These are phyloP conservation scores for Rhizopus sp. DNA, from an alignment of 371 early-diverging fungal genomes.

Conservation along the genomic window DNA sequence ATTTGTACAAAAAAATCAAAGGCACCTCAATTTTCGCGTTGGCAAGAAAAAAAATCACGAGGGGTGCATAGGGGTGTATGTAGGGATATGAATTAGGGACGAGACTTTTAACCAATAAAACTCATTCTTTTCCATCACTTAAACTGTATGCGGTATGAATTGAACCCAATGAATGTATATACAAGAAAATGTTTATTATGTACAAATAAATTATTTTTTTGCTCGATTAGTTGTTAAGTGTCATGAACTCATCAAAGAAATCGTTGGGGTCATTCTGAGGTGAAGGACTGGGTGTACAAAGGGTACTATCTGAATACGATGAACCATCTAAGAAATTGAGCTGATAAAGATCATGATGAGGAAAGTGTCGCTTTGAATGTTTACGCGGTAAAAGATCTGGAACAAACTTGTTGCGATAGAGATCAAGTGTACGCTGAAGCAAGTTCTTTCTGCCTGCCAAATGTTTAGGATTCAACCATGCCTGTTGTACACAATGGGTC, in stretches of 20 bases:
- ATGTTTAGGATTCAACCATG: conserved; percentile 54
- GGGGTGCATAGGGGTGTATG: too few relatives aligned
- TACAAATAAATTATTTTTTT: conserved; percentile 4
- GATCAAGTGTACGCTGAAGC: conserved; percentile 50
- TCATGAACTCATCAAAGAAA: conserved; percentile 40
- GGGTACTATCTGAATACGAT: conserved; percentile 16
- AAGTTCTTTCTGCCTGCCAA: conserved; percentile 46
- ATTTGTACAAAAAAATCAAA: conserved; percentile 11
- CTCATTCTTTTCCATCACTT: background rate
- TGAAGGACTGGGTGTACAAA: conserved; percentile 39
- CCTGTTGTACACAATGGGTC: background rate
- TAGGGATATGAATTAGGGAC: background rate
- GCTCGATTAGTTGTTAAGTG: conserved; percentile 29
- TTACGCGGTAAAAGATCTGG: conserved; percentile 40
- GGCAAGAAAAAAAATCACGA: too few relatives aligned
- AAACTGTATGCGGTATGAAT: background rate
- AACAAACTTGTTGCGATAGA: conserved; percentile 44
- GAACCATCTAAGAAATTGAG: background rate
- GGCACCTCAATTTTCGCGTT: conserved; percentile 4
- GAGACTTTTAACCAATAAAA: background rate
- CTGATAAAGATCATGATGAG: conserved; percentile 5
- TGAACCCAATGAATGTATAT: background rate
- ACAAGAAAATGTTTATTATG: background rate
- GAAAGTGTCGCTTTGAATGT: background rate
- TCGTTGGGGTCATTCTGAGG: conserved; percentile 17